phyloP scores from a whole-genome alignment of 1,284 basidiomycete genomes.

The Cutaneotrichosporon cyanovorans region DNA sequence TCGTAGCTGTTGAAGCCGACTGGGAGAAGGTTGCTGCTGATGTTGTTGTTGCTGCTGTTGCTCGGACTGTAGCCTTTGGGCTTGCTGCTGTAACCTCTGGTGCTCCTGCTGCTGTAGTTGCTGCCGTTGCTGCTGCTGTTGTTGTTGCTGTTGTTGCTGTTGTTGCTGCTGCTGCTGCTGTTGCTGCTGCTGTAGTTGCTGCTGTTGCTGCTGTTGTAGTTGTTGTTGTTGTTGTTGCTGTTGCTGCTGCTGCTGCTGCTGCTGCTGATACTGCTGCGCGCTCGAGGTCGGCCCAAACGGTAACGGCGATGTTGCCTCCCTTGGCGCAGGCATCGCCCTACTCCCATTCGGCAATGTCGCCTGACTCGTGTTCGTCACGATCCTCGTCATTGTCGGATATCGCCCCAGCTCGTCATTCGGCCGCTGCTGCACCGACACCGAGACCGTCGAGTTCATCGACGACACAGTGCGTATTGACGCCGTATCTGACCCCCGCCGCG shows the following conservation, averaged over 20 bases:
- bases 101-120: too few relatives aligned
- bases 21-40: too few relatives aligned
- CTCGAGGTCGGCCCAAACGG: background rate
- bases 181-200: background rate
- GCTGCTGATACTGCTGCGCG: background rate
- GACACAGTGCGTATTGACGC: slow-evolving; percentile 27
- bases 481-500: slow-evolving; percentile 27
- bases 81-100: too few relatives aligned
- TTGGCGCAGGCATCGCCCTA: background rate
- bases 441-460: slow-evolving; percentile 10
- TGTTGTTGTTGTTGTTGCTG: background rate
- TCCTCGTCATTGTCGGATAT: slow-evolving; percentile 24
- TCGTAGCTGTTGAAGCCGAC: too few relatives aligned
- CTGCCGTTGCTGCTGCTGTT: background rate
- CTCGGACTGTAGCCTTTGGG: too few relatives aligned
- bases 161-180: background rate
- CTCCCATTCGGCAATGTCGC: slow-evolving; percentile 1
- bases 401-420: slow-evolving; percentile 29
- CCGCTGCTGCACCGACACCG: slow-evolving; percentile 8
- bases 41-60: too few relatives aligned
- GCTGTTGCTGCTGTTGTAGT: background rate
- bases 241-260: background rate
- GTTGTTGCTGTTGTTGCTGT: background rate
- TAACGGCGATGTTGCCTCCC: background rate
- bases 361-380: background rate